Conservation (phyloP, 2,329 filamentous ascomycete species). For the Albophoma yamanashiensis region DNA sequence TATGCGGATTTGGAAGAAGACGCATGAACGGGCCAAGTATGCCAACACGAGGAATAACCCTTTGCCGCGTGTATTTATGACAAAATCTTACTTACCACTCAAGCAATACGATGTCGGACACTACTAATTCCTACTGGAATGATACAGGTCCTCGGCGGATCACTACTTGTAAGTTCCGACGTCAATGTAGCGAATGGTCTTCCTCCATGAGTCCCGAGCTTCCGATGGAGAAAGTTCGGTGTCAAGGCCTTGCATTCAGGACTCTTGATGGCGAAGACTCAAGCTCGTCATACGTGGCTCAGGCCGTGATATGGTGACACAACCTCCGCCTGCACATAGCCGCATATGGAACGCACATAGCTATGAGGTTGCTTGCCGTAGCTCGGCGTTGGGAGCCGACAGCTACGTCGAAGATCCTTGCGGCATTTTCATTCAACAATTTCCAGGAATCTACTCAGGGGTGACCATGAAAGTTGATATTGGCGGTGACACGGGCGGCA, state of each 20-base stretch:
- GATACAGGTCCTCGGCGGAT: background rate
- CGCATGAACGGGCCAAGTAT: background rate
- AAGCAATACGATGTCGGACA: too few species aligned
- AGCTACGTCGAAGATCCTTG: background rate
- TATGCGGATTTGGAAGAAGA: background rate
- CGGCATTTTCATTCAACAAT: background rate
- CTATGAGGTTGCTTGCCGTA: background rate
- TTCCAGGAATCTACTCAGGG: background rate
- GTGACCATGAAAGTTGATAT: background rate
- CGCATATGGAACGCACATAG: background rate
- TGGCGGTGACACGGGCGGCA: background rate
- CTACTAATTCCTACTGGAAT: too few species aligned
- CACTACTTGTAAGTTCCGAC: background rate
- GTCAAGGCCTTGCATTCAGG: background rate
- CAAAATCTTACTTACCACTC: too few species aligned
- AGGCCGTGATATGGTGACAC: background rate
- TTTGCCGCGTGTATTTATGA: background rate
- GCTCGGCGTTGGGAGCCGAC: background rate
- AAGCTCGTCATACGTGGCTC: background rate
- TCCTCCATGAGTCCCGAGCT: background rate
- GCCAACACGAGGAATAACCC: too few species aligned
- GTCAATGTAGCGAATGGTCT: background rate
- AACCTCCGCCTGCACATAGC: background rate
- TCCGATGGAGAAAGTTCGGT: background rate
- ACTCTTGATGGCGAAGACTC: background rate